Evolutionary conservation across 352 stramenopile species (phyloP), one percentile per base, ranked within the genome.

Genomic region (Phytophthora aleatoria): DNA sequence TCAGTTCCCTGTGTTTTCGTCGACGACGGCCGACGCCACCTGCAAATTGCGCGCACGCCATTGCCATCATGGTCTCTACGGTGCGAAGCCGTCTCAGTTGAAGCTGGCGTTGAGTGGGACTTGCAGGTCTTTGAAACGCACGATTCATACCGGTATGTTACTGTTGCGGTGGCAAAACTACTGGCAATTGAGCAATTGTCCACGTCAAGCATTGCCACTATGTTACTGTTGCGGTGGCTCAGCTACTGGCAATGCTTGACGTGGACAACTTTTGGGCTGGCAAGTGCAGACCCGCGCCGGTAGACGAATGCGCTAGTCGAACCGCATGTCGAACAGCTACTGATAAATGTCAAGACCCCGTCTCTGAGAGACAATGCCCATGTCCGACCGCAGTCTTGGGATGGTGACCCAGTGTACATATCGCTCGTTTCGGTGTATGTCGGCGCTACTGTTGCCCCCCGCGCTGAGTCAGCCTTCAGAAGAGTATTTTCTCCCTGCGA

Each of bases 271-370:
- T 33, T 20, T 20, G 20, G 20, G 20, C 20, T 20, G 20, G 20
- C 28, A 33, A 33, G 28, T 33, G 28, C 3, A 33, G 28, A 33
- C 7, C 4, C 3, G 3, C 28, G 28, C 28, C 7, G 28, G 61
- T 69, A 58, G 61, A 64, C 61, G 61, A 64, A 64, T 49, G 41
- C 41, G 53, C 61, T 69, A 69, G 61, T 69, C 52, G 60, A 49
- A 47, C 42, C 45, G 28, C 52, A 48, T 50, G 28, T 51, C 57
- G 61, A 63, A 57, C 60, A 67, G 43, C 50, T 57, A 27, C 38
- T 31, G 47, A 51, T 41, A 41, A n/a, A 2, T 15, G 35, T 41
- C 35, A n/a, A 45, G 3, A 41, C 48, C 12, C 54, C 39, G 57
- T 57, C 48, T 59, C 49, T 64, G 48, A 59, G 24, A 11, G 50